Percentiles rank a stretch among this genome's conserved stretches.
These are phyloP conservation scores for Mangifera indica DNA, from an alignment of 345 rosid genomes.

Conservation along the genomic window DNA sequence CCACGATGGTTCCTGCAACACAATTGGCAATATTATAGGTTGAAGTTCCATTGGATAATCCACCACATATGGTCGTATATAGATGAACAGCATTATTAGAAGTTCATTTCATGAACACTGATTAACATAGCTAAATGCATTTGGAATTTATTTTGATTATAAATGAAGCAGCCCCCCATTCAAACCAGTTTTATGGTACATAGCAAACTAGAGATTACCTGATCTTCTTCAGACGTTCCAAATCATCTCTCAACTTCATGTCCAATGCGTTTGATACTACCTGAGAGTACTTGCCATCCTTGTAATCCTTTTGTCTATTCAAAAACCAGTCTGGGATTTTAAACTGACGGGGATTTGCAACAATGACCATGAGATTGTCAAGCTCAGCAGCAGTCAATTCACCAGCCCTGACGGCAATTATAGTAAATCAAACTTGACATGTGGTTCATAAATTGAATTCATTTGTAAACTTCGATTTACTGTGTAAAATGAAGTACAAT, in stretches of 20 bases:
- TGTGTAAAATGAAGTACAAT: neutral
- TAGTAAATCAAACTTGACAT: neutral
- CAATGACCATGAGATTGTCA: constrained; percentile 78
- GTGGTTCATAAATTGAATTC: no score
- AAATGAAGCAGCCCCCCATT: no score
- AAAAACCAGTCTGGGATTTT: constrained; percentile 94
- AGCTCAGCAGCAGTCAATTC: constrained; percentile 76
- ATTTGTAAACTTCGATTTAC: no score
- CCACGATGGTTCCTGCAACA: constrained; percentile 85
- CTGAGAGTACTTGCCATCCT: constrained; percentile 82
- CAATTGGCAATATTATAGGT: neutral
- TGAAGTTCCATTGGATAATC: neutral
- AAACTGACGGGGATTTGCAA: constrained; percentile 86
- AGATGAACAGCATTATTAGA: no score
- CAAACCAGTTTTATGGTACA: neutral
- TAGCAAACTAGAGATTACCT: constrained; percentile 34
- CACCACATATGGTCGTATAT: no score
- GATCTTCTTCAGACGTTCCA: constrained; percentile 89
- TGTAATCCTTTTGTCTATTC: constrained; percentile 93
- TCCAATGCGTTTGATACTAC: constrained; percentile 89
- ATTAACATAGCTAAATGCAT: no score
- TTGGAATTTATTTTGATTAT: no score
- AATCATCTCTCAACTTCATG: constrained; percentile 97
- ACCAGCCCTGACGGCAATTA: constrained; percentile 59
- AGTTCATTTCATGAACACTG: no score